phyloP scores from a whole-genome alignment of 2,329 filamentous ascomycete genomes.

The Periconia digitata region DNA sequence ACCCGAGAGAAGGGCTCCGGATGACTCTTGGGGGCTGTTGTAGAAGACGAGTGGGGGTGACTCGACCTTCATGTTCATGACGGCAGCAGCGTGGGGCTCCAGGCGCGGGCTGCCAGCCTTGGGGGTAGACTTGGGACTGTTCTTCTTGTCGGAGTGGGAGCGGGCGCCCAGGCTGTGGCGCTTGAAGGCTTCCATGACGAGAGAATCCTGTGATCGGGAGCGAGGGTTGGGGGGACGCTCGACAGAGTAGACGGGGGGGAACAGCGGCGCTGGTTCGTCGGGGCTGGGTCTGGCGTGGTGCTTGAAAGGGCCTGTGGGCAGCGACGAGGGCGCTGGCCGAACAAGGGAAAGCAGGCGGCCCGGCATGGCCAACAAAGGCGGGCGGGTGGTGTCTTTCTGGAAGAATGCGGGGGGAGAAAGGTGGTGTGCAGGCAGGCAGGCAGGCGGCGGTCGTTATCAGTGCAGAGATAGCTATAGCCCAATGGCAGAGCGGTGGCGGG shows the following conservation, averaged over 20 bases:
- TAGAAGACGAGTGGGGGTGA: constrained; percentile 86
- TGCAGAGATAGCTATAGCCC: background rate
- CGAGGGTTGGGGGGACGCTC: constrained; percentile 32
- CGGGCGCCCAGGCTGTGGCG: constrained; percentile 33
- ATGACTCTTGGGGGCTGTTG: constrained; percentile 71
- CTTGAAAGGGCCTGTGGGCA: constrained; percentile 22
- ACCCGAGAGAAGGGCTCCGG: constrained; percentile 82
- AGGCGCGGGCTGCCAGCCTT: constrained; percentile 25
- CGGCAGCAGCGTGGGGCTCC: constrained; percentile 49
- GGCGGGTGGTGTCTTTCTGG: constrained; percentile 19
- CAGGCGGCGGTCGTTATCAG: constrained; percentile 16
- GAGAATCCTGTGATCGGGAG: constrained; percentile 35
- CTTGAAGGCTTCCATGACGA: constrained; percentile 44
- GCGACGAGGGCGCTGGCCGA: constrained; percentile 33
- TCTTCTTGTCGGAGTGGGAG: constrained; percentile 35
- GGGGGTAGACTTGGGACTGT: constrained; percentile 27
- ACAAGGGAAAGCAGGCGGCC: constrained; percentile 39
- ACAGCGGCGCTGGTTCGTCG: constrained; percentile 18
- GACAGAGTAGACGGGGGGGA: constrained; percentile 40
- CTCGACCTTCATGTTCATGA: constrained; percentile 69
- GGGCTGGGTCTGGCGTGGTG: constrained; percentile 13
- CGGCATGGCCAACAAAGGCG: constrained; percentile 32
- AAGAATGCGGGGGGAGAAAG: constrained; percentile 5
- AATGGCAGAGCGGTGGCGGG: background rate
- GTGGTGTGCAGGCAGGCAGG: background rate